Conservation (phyloP, 345 rosid genomes). For the Passiflora organensis region DNA sequence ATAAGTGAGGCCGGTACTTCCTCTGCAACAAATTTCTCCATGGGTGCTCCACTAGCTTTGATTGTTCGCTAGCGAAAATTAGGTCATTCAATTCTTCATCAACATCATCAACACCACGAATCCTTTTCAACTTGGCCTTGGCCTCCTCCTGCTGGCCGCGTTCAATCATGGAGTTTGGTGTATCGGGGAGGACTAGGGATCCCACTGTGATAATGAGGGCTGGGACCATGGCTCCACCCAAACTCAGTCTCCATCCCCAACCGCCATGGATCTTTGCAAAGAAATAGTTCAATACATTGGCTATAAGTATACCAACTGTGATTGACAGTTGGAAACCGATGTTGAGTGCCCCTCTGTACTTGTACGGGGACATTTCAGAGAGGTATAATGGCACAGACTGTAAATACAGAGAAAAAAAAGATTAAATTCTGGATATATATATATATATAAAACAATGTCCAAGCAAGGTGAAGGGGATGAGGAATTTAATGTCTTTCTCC, state of each 20-base stretch:
- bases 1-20: constrained; percentile 79
- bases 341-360: constrained; percentile 83
- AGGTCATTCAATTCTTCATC: constrained; percentile 75
- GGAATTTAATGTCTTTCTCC: neutral
- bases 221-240: constrained; percentile 95
- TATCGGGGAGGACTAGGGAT: constrained; percentile 77
- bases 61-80: constrained; percentile 67
- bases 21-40: constrained; percentile 74
- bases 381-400: constrained; percentile 96
- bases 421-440: neutral
- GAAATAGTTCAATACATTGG: constrained; percentile 76
- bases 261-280: constrained; percentile 76
- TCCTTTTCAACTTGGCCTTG: constrained; percentile 39
- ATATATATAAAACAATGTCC: too few species aligned
- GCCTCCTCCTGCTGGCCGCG: constrained; percentile 70
- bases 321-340: constrained; percentile 89
- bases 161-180: constrained; percentile 94
- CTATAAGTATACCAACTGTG: constrained; percentile 78
- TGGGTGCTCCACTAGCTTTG: constrained; percentile 63
- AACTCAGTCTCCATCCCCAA: constrained; percentile 93
- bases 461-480: too few species aligned
- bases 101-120: constrained; percentile 71
- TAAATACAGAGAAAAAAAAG: constrained; percentile 11
- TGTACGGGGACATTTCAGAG: constrained; percentile 98
- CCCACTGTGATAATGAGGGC: constrained; percentile 84